These are phyloP conservation scores for Paxillus involutus DNA, from an alignment of 768 basidiomycete genomes.

Conservation along the genomic window DNA sequence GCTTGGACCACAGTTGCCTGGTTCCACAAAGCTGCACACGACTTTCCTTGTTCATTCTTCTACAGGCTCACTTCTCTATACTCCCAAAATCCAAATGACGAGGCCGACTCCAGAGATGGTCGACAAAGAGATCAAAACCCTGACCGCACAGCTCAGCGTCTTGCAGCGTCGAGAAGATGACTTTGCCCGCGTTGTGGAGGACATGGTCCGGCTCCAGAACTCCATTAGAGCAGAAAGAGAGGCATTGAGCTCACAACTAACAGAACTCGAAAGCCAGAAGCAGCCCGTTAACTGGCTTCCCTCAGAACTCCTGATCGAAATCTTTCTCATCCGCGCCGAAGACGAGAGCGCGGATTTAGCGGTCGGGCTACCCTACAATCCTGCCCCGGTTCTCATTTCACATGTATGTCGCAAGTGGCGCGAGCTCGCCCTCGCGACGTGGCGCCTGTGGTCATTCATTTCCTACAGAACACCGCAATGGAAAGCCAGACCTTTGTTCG, in stretches of 20 bases:
- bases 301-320: constrained; percentile 43
- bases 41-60: neutral
- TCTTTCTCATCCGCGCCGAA: constrained; percentile 37
- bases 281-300: constrained; percentile 54
- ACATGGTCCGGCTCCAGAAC: constrained; percentile 38
- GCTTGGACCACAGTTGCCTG: no score
- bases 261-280: constrained; percentile 38
- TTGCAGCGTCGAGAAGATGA: constrained; percentile 40
- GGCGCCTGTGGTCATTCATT: constrained; percentile 46
- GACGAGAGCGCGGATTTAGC: constrained; percentile 24
- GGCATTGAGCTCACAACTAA: constrained; percentile 28
- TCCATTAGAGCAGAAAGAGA: constrained; percentile 35
- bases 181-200: constrained; percentile 39
- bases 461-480: constrained; percentile 26
- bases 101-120: constrained; percentile 25
- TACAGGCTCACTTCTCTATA: neutral
- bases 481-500: constrained; percentile 20
- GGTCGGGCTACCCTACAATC: constrained; percentile 27
- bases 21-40: neutral
- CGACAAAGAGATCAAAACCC: constrained; percentile 36
- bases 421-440: constrained; percentile 39
- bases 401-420: constrained; percentile 56
- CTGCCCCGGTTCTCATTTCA: constrained; percentile 40
- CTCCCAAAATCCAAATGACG: constrained; percentile 13
- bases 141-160: constrained; percentile 38